Percentiles rank a stretch among this genome's conserved stretches.
These are phyloP conservation scores for Suhomyces bolitotheri DNA, from an alignment of 1,139 yeast species.

Conservation along the genomic window DNA sequence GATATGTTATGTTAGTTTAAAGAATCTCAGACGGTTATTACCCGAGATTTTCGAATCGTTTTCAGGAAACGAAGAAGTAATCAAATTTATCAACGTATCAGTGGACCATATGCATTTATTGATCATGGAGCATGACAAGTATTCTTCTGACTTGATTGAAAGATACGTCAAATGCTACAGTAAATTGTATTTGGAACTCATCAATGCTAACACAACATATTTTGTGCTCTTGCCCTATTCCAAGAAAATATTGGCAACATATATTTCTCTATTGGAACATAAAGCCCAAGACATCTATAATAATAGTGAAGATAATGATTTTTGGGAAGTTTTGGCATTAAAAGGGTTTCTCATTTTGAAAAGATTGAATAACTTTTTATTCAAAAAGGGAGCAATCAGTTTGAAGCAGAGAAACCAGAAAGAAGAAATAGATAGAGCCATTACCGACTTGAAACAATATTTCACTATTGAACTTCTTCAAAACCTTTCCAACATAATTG, in stretches of 20 bases:
- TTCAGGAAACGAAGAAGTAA: constrained; percentile 57
- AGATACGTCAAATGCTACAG: constrained; percentile 74
- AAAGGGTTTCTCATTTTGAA: constrained; percentile 71
- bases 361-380: constrained; percentile 58
- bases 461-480: constrained; percentile 58
- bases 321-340: constrained; percentile 78
- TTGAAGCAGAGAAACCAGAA: constrained; percentile 63
- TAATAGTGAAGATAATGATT: constrained; percentile 51
- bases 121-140: constrained; percentile 54
- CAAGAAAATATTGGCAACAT: constrained; percentile 56
- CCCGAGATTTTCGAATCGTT: constrained; percentile 74
- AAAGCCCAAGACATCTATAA: constrained; percentile 63
- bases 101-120: constrained; percentile 62
- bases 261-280: constrained; percentile 58
- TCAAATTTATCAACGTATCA: constrained; percentile 58
- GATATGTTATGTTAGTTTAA: constrained; percentile 74
- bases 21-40: constrained; percentile 69
- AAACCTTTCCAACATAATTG: constrained; percentile 63
- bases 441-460: constrained; percentile 50
- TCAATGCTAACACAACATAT: constrained; percentile 63
- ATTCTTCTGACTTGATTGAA: constrained; percentile 58
- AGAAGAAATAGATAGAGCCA: constrained; percentile 60
- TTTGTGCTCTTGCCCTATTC: constrained; percentile 71
- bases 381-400: constrained; percentile 66
- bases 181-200: constrained; percentile 64